Base-by-base conservation (phyloP, 2,329 filamentous ascomycete genomes). In the Exophiala oligosperma region DNA sequence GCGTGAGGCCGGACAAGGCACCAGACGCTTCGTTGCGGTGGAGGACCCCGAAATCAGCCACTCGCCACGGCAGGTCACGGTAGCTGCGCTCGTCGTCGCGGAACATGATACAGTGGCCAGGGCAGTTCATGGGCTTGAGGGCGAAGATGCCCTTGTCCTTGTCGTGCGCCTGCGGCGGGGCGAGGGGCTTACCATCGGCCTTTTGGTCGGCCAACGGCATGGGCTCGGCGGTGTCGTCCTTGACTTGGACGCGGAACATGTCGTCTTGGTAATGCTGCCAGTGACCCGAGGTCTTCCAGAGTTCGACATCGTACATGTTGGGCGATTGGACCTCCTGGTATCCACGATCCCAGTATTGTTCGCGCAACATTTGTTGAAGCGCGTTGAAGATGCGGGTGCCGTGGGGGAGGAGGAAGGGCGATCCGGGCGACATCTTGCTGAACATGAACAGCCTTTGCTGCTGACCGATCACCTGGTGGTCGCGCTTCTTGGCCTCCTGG, bases 371-470 rank as follows among this genome's bases (percentile, higher is more conserved):
- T 17, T 84, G 81, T 73, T 92, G 86, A 8, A 99, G 79, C 26
- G 91, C 87, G 72, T 97, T 96, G 81, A 95, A 95, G 70, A 97
- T 96, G 68, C 91, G 88, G 70, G 91, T 90, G 63, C 94, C 94
- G 69, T 96, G 91, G 1, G 93, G 93, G 49, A 97, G 79, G 79
- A 94, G 92, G 81, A 99, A 96, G 57, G 89, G 87, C 17, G 91
- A 94, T 35, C 94, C 94, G 1, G 94, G 94, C n/a, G 92, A 97
- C 68, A 88, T 82, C 64, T 95, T 90, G 70, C 95, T 88, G 79
- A 97, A 99, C 81, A 97, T 95, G 81, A 96, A 99, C 7, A 99
- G 86, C 72, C 97, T 93, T 74, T 99, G 94, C 63, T 97, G 92
- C 71, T 88, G 90, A 64, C 92, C 94, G 66, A 99, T 92, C 77